Percentiles rank a stretch among this genome's conserved stretches.
Evolutionary conservation across 345 rosid genomes (phyloP).

Genomic region (Arabidopsis thaliana): TAIR10.1 NC_003070.9:6978001-6978500

Average conservation of each 20-base stretch:
- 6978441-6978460: conserved; percentile 22
- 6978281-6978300: conserved; percentile 20
- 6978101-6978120: conserved; percentile 39
- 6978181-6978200: conserved; percentile 1
- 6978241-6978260: neutral
- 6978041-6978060: conserved; percentile 38
- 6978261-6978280: neutral
- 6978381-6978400: conserved; percentile 34
- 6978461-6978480: conserved; percentile 30
- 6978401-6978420: conserved; percentile 31
- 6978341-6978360: conserved; percentile 11
- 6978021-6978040: conserved; percentile 26
- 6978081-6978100: conserved; percentile 37
- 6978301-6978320: conserved; percentile 10
- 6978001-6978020: conserved; percentile 29
- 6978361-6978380: conserved; percentile 25
- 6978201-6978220: conserved; percentile 19
- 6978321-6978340: conserved; percentile 27
- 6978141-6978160: neutral
- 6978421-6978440: conserved; percentile 25
- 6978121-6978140: conserved; percentile 31
- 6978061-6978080: conserved; percentile 43
- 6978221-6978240: conserved; percentile 14
- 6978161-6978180: conserved; percentile 21
- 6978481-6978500: conserved; percentile 17